Evolutionary conservation across 192 early-diverging fungal genomes (phyloP), one percentile per base, ranked within the genome.

Genomic region (Entophlyctis luteolus): DNA sequence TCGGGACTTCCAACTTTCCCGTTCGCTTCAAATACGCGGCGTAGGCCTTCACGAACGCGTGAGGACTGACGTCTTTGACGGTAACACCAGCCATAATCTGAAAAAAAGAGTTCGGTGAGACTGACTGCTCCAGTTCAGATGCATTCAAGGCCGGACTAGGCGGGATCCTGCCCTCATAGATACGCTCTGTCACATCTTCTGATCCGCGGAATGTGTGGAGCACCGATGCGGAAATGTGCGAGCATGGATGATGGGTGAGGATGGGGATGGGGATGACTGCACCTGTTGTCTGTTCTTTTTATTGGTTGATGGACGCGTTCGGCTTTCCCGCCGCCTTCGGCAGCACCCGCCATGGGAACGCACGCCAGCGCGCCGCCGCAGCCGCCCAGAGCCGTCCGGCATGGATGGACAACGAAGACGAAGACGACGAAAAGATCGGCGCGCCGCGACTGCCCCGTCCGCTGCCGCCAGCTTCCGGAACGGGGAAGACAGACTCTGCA

Each of bases 21-120:
- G 93, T 90, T 73, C 91, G 88, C 91, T 98, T 99, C 74, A 99
- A 86, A 88, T 99, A 95, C 71, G 92, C 97, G 75, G 97, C 93
- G 80, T 98, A 98, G 65, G 97, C 92, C 83, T 91, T 90, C 82
- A 97, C 90, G 84, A 98, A 98, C 56, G 85, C 90, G 80, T 95
- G 93, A 57, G 95, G 78, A 81, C 83, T 83, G 67, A 99, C 95
- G 89, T 99, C 96, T 88, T 96, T 93, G 68, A 99, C 95, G 75
- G 95, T 96, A 75, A 90, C 85, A 77, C 88, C 88, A 54, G 63
- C 52, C 63, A 66, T 66, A 42, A n/a, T n/a, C n/a, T n/a, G n/a
- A n/a, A n/a, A n/a, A n/a, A n/a, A n/a, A n/a, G n/a, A n/a, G n/a
- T n/a, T n/a, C n/a, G n/a, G n/a, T n/a, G n/a, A n/a, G n/a, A n/a